Base-by-base conservation (phyloP, 2,329 filamentous ascomycete genomes). In the Neofusicoccum sp. region DNA sequence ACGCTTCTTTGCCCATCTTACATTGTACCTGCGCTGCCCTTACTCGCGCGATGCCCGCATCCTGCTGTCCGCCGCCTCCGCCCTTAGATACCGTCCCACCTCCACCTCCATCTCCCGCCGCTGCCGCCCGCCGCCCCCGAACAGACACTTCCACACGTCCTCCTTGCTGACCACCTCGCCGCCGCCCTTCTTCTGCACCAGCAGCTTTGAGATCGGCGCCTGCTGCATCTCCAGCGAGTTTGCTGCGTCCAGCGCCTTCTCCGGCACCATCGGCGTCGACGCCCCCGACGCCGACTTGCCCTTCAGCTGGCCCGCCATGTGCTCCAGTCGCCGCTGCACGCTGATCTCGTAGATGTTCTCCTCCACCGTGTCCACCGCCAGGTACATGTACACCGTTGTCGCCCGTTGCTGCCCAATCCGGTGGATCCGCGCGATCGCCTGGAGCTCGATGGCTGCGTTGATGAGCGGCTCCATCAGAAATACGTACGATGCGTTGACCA, bases 371-470 rank as follows among this genome's bases (percentile, higher is more conserved):
- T 90, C 91, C 14, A 89, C 87, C n/a, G 97, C 86, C 2, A 98
- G 84, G 74, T 98, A 98, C 76, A 97, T 89, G 90, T 93, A 98
- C 1, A 98, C 93, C 0, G 92, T 97, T 0, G 95, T 99, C 67
- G 91, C 85, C 58, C 91, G 87, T 66, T 89, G 84, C 76, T 98
- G 95, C 0, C 95, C 95, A 66, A 99, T 99, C 39, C 95, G 87
- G 73, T 99, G 93, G 1, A 99, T 93, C 62, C 95, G 89, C 0
- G 94, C 93, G 71, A 98, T 96, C 12, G 93, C 94, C 76, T 99
- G 95, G 8, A 98, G 83, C 76, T 98, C 95, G 14, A 99, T 87
- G 0, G 93, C 93, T 0, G 94, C 94, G 72, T 98, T 97, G 69
- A 98, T 87, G 3, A 98, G 81, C 2, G 95, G 95, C 73, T 99